phyloP scores from a whole-genome alignment of 2,329 filamentous ascomycete species.

The Colletotrichum gloeosporioides region DNA sequence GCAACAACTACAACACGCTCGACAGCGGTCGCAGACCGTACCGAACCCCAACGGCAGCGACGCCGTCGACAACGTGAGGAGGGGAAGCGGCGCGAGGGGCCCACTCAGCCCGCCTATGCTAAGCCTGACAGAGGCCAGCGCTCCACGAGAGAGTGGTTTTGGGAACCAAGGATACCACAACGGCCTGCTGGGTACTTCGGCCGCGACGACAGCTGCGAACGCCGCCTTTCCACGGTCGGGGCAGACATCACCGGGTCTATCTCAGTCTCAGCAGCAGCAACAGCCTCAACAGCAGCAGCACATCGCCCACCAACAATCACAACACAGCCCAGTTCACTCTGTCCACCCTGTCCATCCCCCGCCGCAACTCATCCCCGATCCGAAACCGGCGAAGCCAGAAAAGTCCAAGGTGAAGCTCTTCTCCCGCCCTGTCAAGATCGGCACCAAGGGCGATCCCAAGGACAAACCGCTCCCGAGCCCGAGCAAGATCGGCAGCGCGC shows the following conservation, averaged over 20 bases:
- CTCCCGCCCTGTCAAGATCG: constrained; percentile 77
- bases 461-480: constrained; percentile 75
- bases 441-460: constrained; percentile 70
- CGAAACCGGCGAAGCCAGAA: constrained; percentile 64
- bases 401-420: constrained; percentile 84
- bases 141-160: constrained; percentile 62
- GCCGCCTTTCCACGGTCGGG: constrained; percentile 73
- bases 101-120: constrained; percentile 67
- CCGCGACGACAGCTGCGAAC: constrained; percentile 75
- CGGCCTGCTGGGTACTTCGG: constrained; percentile 64
- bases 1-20: constrained; percentile 47
- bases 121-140: constrained; percentile 70
- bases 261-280: constrained; percentile 36
- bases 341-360: constrained; percentile 37
- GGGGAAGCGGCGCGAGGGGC: constrained; percentile 49
- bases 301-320: constrained; percentile 29
- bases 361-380: constrained; percentile 48
- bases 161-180: constrained; percentile 61
- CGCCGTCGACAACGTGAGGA: constrained; percentile 33
- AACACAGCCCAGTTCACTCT: not conserved
- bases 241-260: constrained; percentile 52
- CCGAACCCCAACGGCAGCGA: constrained; percentile 50
- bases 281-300: constrained; percentile 35
- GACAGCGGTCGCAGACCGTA: constrained; percentile 78
- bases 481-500: constrained; percentile 70